phyloP scores from a whole-genome alignment of 331 rosid species.

The Rhamnella rubrinervis region DNA sequence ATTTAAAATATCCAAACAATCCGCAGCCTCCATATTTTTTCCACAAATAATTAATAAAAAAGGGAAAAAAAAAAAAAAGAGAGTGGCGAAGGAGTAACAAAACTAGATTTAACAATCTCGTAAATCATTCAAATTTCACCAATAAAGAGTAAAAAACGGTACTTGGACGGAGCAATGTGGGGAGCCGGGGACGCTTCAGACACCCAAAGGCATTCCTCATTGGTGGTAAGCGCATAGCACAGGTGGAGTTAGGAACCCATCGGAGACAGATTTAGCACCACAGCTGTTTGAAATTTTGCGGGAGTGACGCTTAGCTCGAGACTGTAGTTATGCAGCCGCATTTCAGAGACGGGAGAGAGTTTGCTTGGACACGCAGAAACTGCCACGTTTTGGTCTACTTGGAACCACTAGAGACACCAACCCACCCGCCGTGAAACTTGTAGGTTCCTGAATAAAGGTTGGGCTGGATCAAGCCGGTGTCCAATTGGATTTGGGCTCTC shows the following conservation, averaged over 20 bases:
- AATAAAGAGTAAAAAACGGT: background rate
- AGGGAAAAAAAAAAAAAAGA: background rate
- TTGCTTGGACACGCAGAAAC: background rate
- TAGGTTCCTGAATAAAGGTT: background rate
- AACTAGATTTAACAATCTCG: too few species aligned
- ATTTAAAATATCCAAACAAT: background rate
- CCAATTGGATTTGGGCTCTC: too few species aligned
- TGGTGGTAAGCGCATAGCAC: constrained; percentile 24
- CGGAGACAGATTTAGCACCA: constrained; percentile 22
- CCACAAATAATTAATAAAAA: background rate
- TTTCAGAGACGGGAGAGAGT: background rate
- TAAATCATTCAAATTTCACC: too few species aligned
- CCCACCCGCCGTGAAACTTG: background rate
- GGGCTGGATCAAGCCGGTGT: background rate
- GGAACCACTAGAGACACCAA: background rate
- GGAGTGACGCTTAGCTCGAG: background rate
- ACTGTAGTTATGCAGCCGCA: background rate
- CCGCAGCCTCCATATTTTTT: background rate
- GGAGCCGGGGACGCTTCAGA: constrained; percentile 54
- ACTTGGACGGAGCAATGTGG: constrained; percentile 41
- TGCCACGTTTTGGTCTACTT: background rate
- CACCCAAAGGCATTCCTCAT: constrained; percentile 77
- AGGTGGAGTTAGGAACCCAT: constrained; percentile 22
- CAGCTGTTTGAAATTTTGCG: constrained; percentile 36
- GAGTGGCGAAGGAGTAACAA: background rate